Percentiles rank a stretch among this genome's conserved stretches.
phyloP scores from a whole-genome alignment of 345 rosid species.

The Limnanthes douglasii region DNA sequence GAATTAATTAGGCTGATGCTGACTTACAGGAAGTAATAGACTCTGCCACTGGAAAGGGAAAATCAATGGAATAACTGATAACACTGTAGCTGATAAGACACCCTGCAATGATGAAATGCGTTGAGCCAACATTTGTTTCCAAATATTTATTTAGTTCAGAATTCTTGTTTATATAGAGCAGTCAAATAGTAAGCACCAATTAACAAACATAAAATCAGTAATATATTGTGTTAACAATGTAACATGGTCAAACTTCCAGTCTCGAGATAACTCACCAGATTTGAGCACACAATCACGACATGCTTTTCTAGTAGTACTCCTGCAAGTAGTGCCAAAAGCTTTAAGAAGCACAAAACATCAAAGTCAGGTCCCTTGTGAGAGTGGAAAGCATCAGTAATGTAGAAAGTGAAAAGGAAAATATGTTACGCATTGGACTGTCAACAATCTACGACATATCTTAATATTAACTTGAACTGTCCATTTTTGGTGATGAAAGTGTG shows the following conservation, averaged over 20 bases:
- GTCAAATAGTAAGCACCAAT: no score
- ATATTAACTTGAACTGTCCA: no score
- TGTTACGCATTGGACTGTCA: no score
- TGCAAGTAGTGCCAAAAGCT: conserved; percentile 72
- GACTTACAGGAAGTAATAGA: conserved; percentile 87
- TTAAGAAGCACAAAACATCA: conserved; percentile 11
- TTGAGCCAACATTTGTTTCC: no score
- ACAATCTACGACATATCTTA: neutral
- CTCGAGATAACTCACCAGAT: conserved; percentile 48
- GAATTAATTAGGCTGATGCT: no score
- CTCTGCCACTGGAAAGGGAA: conserved; percentile 99
- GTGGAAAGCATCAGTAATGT: neutral
- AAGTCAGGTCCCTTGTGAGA: conserved; percentile 6
- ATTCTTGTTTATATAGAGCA: no score
- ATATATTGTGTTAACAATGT: no score
- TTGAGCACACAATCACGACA: conserved; percentile 64
- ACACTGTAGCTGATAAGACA: conserved; percentile 70
- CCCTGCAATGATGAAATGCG: conserved; percentile 53
- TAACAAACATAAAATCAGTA: no score
- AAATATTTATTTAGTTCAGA: no score
- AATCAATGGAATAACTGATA: conserved; percentile 82
- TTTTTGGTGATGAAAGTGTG: no score
- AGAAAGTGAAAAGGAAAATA: no score
- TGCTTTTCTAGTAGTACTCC: conserved; percentile 93
- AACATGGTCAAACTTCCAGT: no score